Percentiles rank a stretch among this genome's conserved stretches.
phyloP scores from a whole-genome alignment of 495 filamentous ascomycete species.

The Staphylotrichum longicolle region DNA sequence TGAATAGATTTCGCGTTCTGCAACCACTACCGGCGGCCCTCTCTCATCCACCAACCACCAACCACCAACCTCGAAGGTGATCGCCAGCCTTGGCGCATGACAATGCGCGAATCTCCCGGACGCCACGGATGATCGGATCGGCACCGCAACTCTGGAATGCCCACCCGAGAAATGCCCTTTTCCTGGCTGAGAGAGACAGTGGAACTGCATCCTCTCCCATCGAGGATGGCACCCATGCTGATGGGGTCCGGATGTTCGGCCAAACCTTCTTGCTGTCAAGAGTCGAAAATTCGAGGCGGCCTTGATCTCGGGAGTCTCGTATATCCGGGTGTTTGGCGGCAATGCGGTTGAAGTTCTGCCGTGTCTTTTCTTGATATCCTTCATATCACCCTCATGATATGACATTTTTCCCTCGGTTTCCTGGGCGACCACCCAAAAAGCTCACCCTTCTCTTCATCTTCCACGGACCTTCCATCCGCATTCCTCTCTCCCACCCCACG shows the following conservation, averaged over 20 bases:
- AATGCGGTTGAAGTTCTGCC: slow-evolving; percentile 3
- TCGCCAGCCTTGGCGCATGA: background rate
- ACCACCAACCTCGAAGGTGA: background rate
- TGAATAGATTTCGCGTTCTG: background rate
- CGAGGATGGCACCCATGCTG: no score
- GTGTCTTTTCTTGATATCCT: background rate
- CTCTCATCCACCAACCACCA: background rate
- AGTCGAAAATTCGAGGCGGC: no score
- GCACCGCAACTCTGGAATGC: background rate
- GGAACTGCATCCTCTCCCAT: no score
- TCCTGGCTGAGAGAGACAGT: no score
- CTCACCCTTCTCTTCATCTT: background rate
- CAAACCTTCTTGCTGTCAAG: no score
- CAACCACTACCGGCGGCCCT: background rate
- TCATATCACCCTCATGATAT: background rate
- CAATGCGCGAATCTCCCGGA: background rate
- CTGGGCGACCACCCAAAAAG: background rate
- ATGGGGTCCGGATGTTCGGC: no score
- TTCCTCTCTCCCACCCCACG: background rate
- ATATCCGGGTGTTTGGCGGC: slow-evolving; percentile 3
- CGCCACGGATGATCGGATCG: background rate
- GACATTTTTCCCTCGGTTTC: background rate
- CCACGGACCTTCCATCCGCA: background rate
- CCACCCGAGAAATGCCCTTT: no score
- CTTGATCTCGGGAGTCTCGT: no score